Percentiles rank a stretch among this genome's conserved stretches.
phyloP scores from a whole-genome alignment of 2,329 filamentous ascomycete species.

The Torrubiella hemipterigena region DNA sequence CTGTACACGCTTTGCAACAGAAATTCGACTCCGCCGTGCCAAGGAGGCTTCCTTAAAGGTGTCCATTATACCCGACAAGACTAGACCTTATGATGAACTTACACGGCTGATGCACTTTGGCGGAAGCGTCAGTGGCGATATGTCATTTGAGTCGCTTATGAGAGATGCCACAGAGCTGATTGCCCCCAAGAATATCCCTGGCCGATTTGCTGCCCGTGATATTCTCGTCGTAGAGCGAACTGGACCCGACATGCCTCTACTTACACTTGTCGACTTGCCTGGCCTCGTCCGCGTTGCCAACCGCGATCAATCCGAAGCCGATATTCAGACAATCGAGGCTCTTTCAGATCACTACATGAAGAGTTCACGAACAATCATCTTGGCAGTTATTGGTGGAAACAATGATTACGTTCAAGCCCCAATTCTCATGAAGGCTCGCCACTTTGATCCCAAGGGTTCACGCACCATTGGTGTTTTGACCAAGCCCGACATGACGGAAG shows the following conservation, averaged over 20 bases:
- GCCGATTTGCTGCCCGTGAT: constrained; percentile 37
- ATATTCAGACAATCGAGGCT: constrained; percentile 38
- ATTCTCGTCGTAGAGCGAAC: constrained; percentile 47
- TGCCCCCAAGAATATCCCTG: constrained; percentile 35
- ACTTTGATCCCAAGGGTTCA: constrained; percentile 36
- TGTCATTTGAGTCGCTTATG: constrained; percentile 39
- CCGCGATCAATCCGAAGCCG: constrained; percentile 37
- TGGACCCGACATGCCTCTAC: constrained; percentile 44
- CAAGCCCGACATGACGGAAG: constrained; percentile 40
- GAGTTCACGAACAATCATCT: constrained; percentile 40
- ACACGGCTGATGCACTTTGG: constrained; percentile 34
- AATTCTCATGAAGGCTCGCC: constrained; percentile 36
- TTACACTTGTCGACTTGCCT: constrained; percentile 51
- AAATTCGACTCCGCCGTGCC: constrained; percentile 41
- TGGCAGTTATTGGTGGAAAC: constrained; percentile 43
- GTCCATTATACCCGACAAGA: constrained; percentile 43
- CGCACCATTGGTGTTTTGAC: constrained; percentile 40
- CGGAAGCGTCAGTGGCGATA: constrained; percentile 29
- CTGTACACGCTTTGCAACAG: constrained; percentile 50
- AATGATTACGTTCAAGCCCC: constrained; percentile 41
- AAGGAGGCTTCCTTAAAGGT: constrained; percentile 32
- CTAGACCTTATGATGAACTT: constrained; percentile 33
- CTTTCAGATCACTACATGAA: constrained; percentile 44
- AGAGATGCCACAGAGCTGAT: constrained; percentile 37
- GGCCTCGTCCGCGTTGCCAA: constrained; percentile 44